These are phyloP conservation scores for Gentiana straminea DNA, from an alignment of 257 asterid species.

Conservation along the genomic window DNA sequence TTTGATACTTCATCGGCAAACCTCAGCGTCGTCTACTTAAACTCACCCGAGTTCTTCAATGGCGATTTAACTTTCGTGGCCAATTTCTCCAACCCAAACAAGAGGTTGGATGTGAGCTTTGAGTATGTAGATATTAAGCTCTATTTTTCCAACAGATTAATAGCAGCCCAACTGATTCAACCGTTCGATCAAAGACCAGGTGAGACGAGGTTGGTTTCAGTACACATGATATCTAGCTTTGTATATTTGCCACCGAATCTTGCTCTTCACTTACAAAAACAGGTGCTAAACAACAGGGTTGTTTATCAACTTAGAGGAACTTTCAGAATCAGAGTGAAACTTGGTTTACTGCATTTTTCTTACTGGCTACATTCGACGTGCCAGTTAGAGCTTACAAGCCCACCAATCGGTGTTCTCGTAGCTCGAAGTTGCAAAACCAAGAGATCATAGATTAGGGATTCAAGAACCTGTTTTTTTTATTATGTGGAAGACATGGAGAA, in stretches of 20 bases:
- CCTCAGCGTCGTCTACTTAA: slow-evolving; percentile 36
- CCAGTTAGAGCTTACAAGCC: slow-evolving; percentile 70
- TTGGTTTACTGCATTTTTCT: slow-evolving; percentile 53
- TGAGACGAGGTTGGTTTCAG: slow-evolving; percentile 30
- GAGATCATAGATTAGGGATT: slow-evolving; percentile 23
- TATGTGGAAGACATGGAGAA: too few relatives aligned
- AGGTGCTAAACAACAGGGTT: slow-evolving; percentile 49
- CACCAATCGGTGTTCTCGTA: slow-evolving; percentile 56
- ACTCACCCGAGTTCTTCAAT: slow-evolving; percentile 38
- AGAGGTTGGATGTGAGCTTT: slow-evolving; percentile 46
- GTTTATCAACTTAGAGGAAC: slow-evolving; percentile 46
- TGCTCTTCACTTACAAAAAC: slow-evolving; percentile 55
- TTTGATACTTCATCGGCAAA: slow-evolving; percentile 67
- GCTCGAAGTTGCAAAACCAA: slow-evolving; percentile 61
- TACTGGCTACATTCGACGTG: slow-evolving; percentile 69
- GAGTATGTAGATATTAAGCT: slow-evolving; percentile 58
- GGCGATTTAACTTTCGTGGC: slow-evolving; percentile 55
- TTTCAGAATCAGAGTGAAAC: slow-evolving; percentile 42
- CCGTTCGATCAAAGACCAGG: slow-evolving; percentile 46
- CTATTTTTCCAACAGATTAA: slow-evolving; percentile 33
- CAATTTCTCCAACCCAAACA: slow-evolving; percentile 76
- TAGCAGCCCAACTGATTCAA: slow-evolving; percentile 43
- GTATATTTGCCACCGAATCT: slow-evolving; percentile 46
- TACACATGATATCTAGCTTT: slow-evolving; percentile 56
- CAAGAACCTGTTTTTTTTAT: too few relatives aligned